These are phyloP conservation scores for Hemisphaericaspora xylanilytica DNA, from an alignment of 1,139 yeast species.

Conservation along the genomic window DNA sequence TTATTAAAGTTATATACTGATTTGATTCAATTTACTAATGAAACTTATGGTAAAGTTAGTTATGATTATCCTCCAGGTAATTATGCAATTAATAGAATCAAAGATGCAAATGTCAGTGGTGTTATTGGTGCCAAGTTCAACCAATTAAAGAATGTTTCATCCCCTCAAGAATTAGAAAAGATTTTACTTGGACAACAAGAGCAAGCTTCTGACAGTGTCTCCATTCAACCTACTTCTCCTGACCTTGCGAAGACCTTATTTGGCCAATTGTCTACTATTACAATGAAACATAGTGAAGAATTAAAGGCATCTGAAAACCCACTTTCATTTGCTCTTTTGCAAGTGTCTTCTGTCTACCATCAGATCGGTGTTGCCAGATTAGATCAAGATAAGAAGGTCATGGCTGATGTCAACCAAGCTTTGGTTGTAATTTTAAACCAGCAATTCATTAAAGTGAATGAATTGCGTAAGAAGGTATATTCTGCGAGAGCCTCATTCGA, in stretches of 20 bases:
- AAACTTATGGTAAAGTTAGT: constrained; percentile 62
- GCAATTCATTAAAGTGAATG: constrained; percentile 60
- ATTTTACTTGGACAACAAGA: constrained; percentile 33
- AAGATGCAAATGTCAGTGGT: constrained; percentile 63
- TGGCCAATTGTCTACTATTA: constrained; percentile 40
- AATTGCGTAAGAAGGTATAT: constrained; percentile 66
- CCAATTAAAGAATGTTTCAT: constrained; percentile 57
- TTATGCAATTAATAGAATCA: constrained; percentile 41
- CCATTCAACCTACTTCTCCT: constrained; percentile 32
- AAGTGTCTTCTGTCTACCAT: constrained; percentile 55
- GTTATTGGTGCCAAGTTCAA: constrained; percentile 52
- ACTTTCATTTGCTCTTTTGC: constrained; percentile 53
- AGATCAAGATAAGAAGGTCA: constrained; percentile 63
- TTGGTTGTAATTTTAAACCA: constrained; percentile 51
- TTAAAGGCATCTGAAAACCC: constrained; percentile 44
- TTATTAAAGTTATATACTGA: constrained; percentile 59
- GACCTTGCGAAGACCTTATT: constrained; percentile 44
- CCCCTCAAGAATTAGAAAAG: constrained; percentile 65
- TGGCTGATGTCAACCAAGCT: constrained; percentile 53
- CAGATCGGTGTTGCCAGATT: constrained; percentile 61
- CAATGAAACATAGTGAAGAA: constrained; percentile 38
- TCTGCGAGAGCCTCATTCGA: constrained; percentile 69
- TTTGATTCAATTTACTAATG: constrained; percentile 53
- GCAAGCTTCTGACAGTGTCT: constrained; percentile 19
- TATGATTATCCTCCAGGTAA: constrained; percentile 77